Evolutionary conservation across 2,329 filamentous ascomycete species (phyloP).

Genomic region (Mycosphaerella arachidis): DNA sequence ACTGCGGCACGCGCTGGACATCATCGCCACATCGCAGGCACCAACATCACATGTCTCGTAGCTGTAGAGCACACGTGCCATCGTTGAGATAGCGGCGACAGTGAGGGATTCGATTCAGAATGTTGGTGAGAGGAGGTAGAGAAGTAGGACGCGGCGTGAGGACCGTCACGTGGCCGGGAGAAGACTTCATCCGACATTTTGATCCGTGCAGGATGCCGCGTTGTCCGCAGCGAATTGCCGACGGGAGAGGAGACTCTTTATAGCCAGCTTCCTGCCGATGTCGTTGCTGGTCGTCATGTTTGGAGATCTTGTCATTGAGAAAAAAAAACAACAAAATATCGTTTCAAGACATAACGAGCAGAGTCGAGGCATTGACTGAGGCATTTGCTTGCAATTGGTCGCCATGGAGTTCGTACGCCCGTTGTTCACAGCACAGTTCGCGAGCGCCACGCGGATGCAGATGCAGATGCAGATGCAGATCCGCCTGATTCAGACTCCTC

Average conservation of each 20-base stretch:
- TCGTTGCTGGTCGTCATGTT: background rate
- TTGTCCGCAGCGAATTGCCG: background rate
- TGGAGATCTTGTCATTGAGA: background rate
- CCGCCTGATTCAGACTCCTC: constrained; percentile 13
- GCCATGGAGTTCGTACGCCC: constrained; percentile 23
- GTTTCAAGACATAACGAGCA: too few species aligned
- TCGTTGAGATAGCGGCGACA: background rate
- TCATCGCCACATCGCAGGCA: background rate
- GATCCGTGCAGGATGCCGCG: background rate
- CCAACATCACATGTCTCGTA: background rate
- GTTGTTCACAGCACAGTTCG: constrained; percentile 18
- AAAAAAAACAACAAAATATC: too few species aligned
- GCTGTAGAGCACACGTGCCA: background rate
- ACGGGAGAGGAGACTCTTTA: background rate
- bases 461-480: too few species aligned
- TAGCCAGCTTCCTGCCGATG: background rate
- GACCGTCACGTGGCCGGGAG: background rate
- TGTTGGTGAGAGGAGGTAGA: background rate
- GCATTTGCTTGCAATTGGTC: constrained; percentile 1
- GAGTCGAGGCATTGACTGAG: background rate
- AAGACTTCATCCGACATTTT: background rate
- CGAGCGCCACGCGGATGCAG: constrained; percentile 18
- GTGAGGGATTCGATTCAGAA: background rate
- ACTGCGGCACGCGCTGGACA: background rate
- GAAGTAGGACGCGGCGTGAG: background rate